These are phyloP conservation scores for Trichoderma sp. DNA, from an alignment of 2,329 filamentous ascomycete genomes.

Conservation along the genomic window DNA sequence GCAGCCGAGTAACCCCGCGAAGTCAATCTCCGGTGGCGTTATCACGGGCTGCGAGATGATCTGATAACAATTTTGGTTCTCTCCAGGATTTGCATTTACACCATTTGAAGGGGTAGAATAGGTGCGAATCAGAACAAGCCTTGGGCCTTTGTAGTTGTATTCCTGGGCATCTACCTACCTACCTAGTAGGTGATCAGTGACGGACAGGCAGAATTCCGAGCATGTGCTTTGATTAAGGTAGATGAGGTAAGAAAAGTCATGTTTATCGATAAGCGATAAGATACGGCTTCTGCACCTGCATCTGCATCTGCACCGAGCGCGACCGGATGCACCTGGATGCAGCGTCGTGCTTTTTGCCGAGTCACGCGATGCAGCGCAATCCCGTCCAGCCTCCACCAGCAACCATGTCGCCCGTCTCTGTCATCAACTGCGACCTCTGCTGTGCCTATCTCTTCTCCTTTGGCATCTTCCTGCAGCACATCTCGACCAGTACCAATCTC, in stretches of 20 bases:
- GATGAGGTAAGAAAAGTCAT: background rate
- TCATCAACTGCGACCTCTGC: conserved; percentile 36
- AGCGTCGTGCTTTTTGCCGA: conserved; percentile 3
- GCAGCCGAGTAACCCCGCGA: conserved; percentile 26
- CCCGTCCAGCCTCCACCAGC: conserved; percentile 7
- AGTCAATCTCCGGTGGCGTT: background rate
- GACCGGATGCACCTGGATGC: background rate
- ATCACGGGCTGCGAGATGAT: conserved; percentile 5
- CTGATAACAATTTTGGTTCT: background rate
- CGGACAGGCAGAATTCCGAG: no score
- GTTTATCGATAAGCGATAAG: conserved; percentile 17
- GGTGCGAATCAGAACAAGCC: background rate
- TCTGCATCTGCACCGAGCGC: background rate
- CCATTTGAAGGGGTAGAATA: background rate
- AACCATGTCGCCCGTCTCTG: conserved; percentile 20
- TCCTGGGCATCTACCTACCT: background rate
- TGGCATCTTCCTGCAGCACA: conserved; percentile 42
- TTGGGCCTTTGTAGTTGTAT: background rate
- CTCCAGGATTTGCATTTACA: background rate
- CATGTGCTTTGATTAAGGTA: no score
- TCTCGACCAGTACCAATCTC: conserved; percentile 38
- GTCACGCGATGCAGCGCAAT: conserved; percentile 8
- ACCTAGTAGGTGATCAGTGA: no score
- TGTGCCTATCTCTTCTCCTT: conserved; percentile 44
- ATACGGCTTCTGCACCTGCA: background rate